phyloP scores from a whole-genome alignment of 805 yeast species.

The Metschnikowia drakensbergensis region DNA sequence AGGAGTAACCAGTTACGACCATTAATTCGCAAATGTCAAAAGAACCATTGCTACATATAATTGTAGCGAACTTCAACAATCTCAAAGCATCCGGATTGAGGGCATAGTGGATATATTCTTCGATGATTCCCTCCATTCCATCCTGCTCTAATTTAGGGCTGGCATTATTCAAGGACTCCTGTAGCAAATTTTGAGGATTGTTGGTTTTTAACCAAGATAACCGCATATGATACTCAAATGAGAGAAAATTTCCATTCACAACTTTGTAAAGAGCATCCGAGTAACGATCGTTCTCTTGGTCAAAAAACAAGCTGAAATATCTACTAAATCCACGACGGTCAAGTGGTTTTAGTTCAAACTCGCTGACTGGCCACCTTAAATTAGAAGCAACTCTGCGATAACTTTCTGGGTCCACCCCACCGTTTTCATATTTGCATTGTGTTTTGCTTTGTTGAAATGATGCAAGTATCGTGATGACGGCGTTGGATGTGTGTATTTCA shows the following conservation, averaged over 20 bases:
- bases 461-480: constrained; percentile 6
- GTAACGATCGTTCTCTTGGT: constrained; percentile 1
- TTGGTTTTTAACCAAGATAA: constrained; percentile 5
- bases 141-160: neutral
- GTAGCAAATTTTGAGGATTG: neutral
- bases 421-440: neutral
- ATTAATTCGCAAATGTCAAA: constrained; percentile 38
- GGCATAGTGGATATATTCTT: constrained; percentile 19
- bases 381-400: constrained; percentile 3
- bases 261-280: constrained; percentile 8
- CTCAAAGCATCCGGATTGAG: constrained; percentile 16
- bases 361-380: constrained; percentile 8
- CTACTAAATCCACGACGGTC: constrained; percentile 5
- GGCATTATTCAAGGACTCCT: neutral
- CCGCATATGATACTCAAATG: constrained; percentile 13
- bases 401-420: neutral
- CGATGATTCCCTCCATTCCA: constrained; percentile 21
- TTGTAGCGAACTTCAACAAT: constrained; percentile 40
- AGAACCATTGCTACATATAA: constrained; percentile 34
- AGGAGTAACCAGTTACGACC: constrained; percentile 32
- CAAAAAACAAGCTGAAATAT: constrained; percentile 7
- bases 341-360: constrained; percentile 12
- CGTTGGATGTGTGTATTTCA: constrained; percentile 1
- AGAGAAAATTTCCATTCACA: constrained; percentile 19
- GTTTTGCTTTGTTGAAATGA: constrained; percentile 2